Base-by-base conservation (phyloP, 169 alveolate species). In the Hepatocystis sp. region DNA sequence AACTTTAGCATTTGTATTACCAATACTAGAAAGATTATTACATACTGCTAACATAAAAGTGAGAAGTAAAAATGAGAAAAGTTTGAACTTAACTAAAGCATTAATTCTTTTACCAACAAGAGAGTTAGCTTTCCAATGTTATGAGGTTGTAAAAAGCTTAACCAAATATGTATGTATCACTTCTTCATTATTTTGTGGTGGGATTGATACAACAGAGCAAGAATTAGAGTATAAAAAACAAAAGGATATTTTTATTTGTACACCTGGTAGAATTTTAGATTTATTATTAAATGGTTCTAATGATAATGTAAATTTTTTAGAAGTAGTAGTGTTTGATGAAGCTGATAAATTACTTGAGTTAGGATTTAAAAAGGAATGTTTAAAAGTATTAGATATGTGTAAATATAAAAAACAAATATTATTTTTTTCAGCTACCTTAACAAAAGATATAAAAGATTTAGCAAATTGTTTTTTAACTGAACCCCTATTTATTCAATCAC, bases 191-290 rank as follows among this genome's bases (percentile, higher is more conserved):
- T 92, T 94, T 21, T 25, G 85, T 32, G 99, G 99, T 11, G 99
- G 99, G 2, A 90, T 95, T 56, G 94, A 93, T 39, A 60, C 78
- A 39, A 78, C 90, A 67, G 94, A 91, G 66, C 98, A 97, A 71
- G 97, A 92, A 66, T 68, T 85, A 47, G 97, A 96, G 55, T 90
- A 98, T 63, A 91, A 94, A 58, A 91, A 93, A 11, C 94, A 95
- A 39, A 99, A 99, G 40, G 99, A 98, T 92, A 91, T 97, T 10
- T 95, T 98, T 32, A 92, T 98, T 13, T 99, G 99, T 44, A 98
- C 99, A 10, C 99, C 99, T 7, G 99, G 99, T 11, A 93, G 99
- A 68, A 92, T 98, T 28, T 92, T 98, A 40, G 99, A 98, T 84
- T 95, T 96, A 85, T 84, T 98, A 60, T 84, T 93, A 78, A 96